Base-by-base conservation (phyloP, 2,329 filamentous ascomycete genomes). In the Stenocarpella maydis region DNA sequence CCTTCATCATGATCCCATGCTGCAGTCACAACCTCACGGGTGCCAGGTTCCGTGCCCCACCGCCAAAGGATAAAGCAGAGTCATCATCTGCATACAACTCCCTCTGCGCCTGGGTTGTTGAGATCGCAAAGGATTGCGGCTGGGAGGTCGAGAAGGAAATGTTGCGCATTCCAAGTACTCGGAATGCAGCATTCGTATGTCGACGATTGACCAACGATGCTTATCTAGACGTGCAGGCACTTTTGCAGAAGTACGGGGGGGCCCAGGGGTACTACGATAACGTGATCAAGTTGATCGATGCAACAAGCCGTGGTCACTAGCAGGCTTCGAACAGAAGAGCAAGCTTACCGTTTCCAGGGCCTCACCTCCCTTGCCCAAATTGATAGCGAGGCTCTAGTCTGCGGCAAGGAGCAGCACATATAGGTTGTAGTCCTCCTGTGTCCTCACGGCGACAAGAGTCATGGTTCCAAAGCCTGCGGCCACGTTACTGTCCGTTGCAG, bases 1-100 rank as follows among this genome's bases (percentile, higher is more conserved):
- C 94, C 0, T 99, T 98, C 79, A 89, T 99, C 71, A 92, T 93
- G 74, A 97, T 99, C 53, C 96, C 96, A 1, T 99, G 96, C 82
- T 99, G 96, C 82, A 97, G 93, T 73, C 94, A 98, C 81, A 87
- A 92, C 69, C 88, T 99, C 2, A 89, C 90, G 0, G 96, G 96
- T 1, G 87, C 88, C 28, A 85, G 81, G 70, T 96, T 91, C 77
- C 90, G 96, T 21, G 91, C 92, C 19, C 85, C 86, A 10, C 81
- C 84, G 10, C 87, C 87, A 2, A 84, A 83, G 60, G 81, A 84
- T 68, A 83, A 82, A 74, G 77, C 78, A 55, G 85, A 86, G 72
- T 76, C 80, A 21, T 84, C 85, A 14, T 97, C 94, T 4, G 91
- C 92, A 31, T 98, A 97, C 78, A 91, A 93, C 0, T 92, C 92